Percentiles rank a stretch among this genome's conserved stretches.
Evolutionary conservation across 192 early-diverging fungal genomes (phyloP).

Genomic region (Coemansia sp.): DNA sequence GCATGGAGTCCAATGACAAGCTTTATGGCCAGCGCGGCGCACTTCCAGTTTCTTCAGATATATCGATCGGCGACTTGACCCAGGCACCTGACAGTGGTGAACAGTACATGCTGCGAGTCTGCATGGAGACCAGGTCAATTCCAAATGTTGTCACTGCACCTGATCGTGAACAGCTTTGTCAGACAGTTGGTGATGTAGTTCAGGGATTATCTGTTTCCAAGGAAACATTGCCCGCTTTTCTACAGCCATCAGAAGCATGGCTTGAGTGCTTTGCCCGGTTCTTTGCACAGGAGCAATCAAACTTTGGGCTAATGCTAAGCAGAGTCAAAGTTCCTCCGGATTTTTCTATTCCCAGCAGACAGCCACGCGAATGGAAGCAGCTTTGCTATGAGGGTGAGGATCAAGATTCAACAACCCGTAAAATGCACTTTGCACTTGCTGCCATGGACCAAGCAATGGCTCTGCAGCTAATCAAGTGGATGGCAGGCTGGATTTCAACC

Average conservation of each 20-base stretch:
- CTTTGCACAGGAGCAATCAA: constrained; percentile 10
- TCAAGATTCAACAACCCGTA: neutral
- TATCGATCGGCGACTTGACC: constrained; percentile 23
- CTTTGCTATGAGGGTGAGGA: constrained; percentile 21
- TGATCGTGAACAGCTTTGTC: constrained; percentile 11
- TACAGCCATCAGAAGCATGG: constrained; percentile 21
- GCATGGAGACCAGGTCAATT: constrained; percentile 22
- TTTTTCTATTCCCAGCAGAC: constrained; percentile 16
- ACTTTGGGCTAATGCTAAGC: constrained; percentile 3
- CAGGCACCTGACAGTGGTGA: constrained; percentile 37
- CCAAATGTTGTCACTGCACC: constrained; percentile 20
- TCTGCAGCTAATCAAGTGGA: constrained; percentile 37
- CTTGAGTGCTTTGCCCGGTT: constrained; percentile 3
- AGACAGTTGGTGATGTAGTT: neutral
- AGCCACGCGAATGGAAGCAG: constrained; percentile 30
- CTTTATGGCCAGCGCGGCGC: constrained; percentile 28
- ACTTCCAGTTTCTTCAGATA: constrained; percentile 21
- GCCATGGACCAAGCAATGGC: constrained; percentile 34
- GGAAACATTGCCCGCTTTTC: neutral
- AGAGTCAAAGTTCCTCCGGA: constrained; percentile 4
- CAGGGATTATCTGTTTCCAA: neutral
- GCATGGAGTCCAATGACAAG: neutral
- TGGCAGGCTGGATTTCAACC: constrained; percentile 23
- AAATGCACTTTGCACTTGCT: constrained; percentile 25
- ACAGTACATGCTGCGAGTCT: constrained; percentile 48